These are phyloP conservation scores for Craspedostauros australis DNA, from an alignment of 108 stramenopile genomes.

Conservation along the genomic window DNA sequence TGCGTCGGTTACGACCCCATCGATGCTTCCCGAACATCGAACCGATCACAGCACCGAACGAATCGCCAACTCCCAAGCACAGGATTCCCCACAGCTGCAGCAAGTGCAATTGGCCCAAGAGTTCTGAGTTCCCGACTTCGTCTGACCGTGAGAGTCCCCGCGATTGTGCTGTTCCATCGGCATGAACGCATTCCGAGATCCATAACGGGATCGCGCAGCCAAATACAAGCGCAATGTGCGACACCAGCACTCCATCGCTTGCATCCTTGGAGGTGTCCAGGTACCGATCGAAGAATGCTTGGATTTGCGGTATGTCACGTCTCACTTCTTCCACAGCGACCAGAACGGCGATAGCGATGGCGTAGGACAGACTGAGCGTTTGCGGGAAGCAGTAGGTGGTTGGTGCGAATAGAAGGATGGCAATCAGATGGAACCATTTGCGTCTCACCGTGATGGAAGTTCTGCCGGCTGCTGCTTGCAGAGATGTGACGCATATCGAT, in stretches of 20 bases:
- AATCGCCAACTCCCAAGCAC: constrained; percentile 74
- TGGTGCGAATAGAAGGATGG: constrained; percentile 65
- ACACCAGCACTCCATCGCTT: constrained; percentile 51
- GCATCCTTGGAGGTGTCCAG: constrained; percentile 41
- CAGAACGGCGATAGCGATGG: constrained; percentile 55
- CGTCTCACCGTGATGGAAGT: constrained; percentile 41
- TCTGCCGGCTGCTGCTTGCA: neutral
- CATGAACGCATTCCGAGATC: constrained; percentile 36
- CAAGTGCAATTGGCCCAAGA: too few relatives aligned
- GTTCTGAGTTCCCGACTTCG: too few relatives aligned
- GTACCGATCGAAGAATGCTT: constrained; percentile 28
- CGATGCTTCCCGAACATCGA: constrained; percentile 18
- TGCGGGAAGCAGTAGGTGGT: constrained; percentile 44
- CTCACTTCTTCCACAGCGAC: constrained; percentile 60
- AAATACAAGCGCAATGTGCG: constrained; percentile 64
- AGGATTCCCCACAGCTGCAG: constrained; percentile 52
- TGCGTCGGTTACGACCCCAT: constrained; percentile 51
- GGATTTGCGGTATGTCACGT: constrained; percentile 7
- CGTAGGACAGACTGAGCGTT: constrained; percentile 69
- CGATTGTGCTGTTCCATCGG: too few relatives aligned
- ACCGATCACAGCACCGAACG: constrained; percentile 65
- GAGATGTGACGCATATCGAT: neutral
- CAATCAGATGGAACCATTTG: constrained; percentile 81
- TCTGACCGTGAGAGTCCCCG: too few relatives aligned
- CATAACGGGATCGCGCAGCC: constrained; percentile 77